Base-by-base conservation (phyloP, 2,329 filamentous ascomycete species). In the Neonectria ditissima region DNA sequence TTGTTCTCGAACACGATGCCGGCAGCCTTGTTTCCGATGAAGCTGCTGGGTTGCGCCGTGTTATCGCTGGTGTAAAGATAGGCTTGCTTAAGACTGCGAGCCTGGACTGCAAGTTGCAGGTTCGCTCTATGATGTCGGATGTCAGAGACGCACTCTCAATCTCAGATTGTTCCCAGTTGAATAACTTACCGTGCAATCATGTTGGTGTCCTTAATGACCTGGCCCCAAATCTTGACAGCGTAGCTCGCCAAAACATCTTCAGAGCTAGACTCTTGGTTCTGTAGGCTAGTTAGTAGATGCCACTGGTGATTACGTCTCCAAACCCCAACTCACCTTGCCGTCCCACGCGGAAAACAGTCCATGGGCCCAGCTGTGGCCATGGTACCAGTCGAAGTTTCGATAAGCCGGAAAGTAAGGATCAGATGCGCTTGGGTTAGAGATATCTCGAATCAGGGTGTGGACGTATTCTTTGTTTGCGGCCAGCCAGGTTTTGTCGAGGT, bases 331-430 rank as follows among this genome's bases (percentile, higher is more conserved):
- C 50, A 82, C 89, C 80, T 94, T 94, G 65, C 92, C 92, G 76
- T 95, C 91, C 59, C 81, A 82, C 39, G 86, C 84, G 65, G 91
- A 87, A 72, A 88, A 92, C 5, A 95, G 80, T 1, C 92, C 92
- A 59, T 93, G 93, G 2, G 95, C 95, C 93, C 95, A 97, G 62
- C 91, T 94, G 83, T 98, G 96, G 2, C 95, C 96, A 74, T 97
- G 89, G 77, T 90, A 98, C 93, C 93, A 97, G 79, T 98, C 96
- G 74, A 97, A 98, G 60, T 84, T 88, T 52, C 96, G 88, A 65
- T 87, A 94, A 69, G 93, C 90, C 0, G 95, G 94, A 78, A 97
- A 98, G 71, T 88, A 88, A 28, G 84, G 82, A 75, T 97, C 94
- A 18, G 85, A 76, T 3, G 83, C 75, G 69, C 87, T 90, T 0